phyloP scores from a whole-genome alignment of 2,329 filamentous ascomycete genomes.

The Erysiphe pulchra region DNA sequence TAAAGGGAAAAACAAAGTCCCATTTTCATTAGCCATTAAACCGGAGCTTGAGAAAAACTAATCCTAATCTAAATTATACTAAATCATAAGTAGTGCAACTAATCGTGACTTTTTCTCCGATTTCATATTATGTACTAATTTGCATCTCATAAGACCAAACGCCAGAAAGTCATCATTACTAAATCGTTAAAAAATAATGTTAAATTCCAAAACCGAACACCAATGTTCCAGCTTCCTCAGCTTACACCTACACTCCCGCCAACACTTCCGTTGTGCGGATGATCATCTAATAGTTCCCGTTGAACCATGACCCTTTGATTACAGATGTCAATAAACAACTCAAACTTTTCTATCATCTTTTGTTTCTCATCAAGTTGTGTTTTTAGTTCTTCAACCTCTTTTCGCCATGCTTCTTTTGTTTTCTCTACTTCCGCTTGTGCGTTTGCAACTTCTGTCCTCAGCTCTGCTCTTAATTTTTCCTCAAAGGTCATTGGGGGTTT shows the following conservation, averaged over 20 bases:
- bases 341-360: conserved; percentile 33
- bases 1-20: conserved; percentile 36
- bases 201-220: too few species aligned
- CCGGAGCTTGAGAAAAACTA: too few species aligned
- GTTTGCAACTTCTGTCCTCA: conserved; percentile 32
- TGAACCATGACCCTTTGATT: conserved; percentile 40
- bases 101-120: too few species aligned
- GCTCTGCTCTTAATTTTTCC: conserved; percentile 34
- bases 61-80: not conserved
- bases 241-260: too few species aligned
- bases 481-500: conserved; percentile 37
- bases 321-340: conserved; percentile 46
- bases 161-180: too few species aligned
- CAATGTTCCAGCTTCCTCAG: too few species aligned
- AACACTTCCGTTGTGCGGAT: not conserved
- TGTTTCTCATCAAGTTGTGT: conserved; percentile 36
- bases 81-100: too few species aligned
- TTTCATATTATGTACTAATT: too few species aligned
- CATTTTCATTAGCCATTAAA: too few species aligned
- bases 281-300: conserved; percentile 24
- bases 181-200: too few species aligned
- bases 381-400: conserved; percentile 31
- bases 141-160: too few species aligned
- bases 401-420: conserved; percentile 27
- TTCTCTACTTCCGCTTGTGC: conserved; percentile 30